These are phyloP conservation scores for Coemansia sp. DNA, from an alignment of 192 early-diverging fungal genomes.

Conservation along the genomic window DNA sequence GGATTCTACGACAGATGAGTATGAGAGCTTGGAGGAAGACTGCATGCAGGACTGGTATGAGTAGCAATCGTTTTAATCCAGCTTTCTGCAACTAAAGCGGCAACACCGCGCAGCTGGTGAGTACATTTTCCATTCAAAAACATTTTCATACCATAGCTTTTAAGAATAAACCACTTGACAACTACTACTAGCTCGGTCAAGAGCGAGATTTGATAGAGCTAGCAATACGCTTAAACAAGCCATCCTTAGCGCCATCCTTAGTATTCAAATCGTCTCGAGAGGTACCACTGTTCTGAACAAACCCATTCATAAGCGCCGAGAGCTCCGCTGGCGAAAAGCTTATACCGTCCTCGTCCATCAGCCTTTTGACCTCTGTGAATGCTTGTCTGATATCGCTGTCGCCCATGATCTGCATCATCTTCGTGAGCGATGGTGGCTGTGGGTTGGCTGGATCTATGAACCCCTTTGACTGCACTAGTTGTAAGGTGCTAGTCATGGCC, in stretches of 20 bases:
- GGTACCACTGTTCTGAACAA: neutral
- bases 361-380: conserved; percentile 14
- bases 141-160: neutral
- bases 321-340: conserved; percentile 26
- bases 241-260: neutral
- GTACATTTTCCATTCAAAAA: neutral
- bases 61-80: too few relatives aligned
- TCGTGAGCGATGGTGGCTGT: conserved; percentile 31
- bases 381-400: conserved; percentile 26
- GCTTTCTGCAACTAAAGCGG: too few relatives aligned
- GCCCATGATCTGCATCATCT: conserved; percentile 39
- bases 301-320: conserved; percentile 16
- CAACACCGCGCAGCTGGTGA: neutral
- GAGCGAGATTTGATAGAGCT: conserved; percentile 20
- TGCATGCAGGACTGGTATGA: too few relatives aligned
- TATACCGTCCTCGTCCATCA: conserved; percentile 36
- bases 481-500: conserved; percentile 16
- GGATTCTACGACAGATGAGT: too few relatives aligned
- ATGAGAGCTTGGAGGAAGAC: too few relatives aligned
- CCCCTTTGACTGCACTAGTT: conserved; percentile 24
- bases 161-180: neutral
- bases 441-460: conserved; percentile 8
- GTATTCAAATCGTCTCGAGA: neutral
- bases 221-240: conserved; percentile 16
- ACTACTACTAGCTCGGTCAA: neutral